These are phyloP conservation scores for Berberis vulgaris DNA, from an alignment of 164 flowering plant genomes.

Conservation along the genomic window DNA sequence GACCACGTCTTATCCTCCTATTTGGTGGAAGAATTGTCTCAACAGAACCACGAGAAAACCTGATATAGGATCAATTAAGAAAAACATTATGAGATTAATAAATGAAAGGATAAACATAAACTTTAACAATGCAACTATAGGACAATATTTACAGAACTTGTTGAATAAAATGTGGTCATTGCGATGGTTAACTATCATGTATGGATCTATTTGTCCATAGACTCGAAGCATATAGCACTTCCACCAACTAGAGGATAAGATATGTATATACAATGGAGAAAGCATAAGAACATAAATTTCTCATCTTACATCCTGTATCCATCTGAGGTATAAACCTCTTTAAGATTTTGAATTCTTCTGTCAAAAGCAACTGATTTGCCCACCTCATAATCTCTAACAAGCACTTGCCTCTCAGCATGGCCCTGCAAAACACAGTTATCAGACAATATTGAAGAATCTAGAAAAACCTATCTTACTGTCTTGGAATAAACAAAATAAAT, in stretches of 20 bases:
- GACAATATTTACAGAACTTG: too few relatives aligned
- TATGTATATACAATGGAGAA: neutral
- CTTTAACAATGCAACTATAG: too few relatives aligned
- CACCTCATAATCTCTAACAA: constrained; percentile 66
- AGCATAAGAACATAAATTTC: neutral
- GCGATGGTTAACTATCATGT: too few relatives aligned
- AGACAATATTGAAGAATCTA: neutral
- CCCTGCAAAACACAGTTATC: constrained; percentile 33
- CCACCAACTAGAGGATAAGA: neutral
- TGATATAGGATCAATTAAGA: constrained; percentile 12
- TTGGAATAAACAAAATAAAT: neutral
- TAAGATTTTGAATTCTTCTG: constrained; percentile 57
- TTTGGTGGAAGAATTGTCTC: constrained; percentile 83
- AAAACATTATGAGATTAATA: neutral
- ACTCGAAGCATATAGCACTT: too few relatives aligned
- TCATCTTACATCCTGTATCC: constrained; percentile 74
- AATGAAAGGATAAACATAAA: too few relatives aligned
- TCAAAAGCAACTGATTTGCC: constrained; percentile 83
- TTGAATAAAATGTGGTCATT: too few relatives aligned
- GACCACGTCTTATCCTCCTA: constrained; percentile 46
- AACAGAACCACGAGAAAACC: constrained; percentile 87
- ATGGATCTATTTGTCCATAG: too few relatives aligned
- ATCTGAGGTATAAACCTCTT: constrained; percentile 77
- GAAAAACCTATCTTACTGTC: neutral
- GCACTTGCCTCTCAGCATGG: constrained; percentile 84